Base-by-base conservation (phyloP, 2,329 filamentous ascomycete species). In the Colletotrichum acutatum region DNA sequence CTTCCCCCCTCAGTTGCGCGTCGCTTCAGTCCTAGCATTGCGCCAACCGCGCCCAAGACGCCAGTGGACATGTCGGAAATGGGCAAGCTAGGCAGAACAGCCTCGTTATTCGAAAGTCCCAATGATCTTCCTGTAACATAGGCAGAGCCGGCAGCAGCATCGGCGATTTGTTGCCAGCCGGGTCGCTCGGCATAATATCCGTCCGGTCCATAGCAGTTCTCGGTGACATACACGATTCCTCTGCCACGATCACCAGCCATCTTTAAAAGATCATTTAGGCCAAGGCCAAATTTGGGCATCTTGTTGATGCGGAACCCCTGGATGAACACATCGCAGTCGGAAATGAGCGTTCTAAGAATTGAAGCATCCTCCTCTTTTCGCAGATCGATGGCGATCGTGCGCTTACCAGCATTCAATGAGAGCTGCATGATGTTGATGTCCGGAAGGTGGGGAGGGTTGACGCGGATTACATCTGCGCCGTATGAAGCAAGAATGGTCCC, bases 251-350 rank as follows among this genome's bases (percentile, higher is more conserved):
- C 64, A 12, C 68, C 68, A 2, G 80, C 86, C 75, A 85, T 78
- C 59, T 78, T 80, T 8, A 84, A 78, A 34, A 87, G 32, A 30
- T 80, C 81, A 11, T 85, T 76, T 3, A 84, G 78, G 0, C 85
- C 82, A 19, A 86, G 80, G 0, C 84, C 84, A n/a, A 79, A 81
- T 30, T 81, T 80, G 46, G 81, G 79, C 60, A 90, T 80, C 11
- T 82, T 80, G 7, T 82, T 83, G 9, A 83, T 82, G 9, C 88
- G 82, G 80, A 86, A 90, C 30, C 88, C 88, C 71, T 89, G 86
- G 26, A 90, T 78, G 70, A 90, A 85, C 46, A 90, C 84, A 75
- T 90, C 89, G 2, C 84, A 87, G 2, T 86, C 85, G 5, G 77
- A 76, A 14, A 90, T 76, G 1, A 90, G 82, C 6, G 82, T 78